phyloP scores from a whole-genome alignment of 805 yeast species.

The Torulaspora gathmanii region DNA sequence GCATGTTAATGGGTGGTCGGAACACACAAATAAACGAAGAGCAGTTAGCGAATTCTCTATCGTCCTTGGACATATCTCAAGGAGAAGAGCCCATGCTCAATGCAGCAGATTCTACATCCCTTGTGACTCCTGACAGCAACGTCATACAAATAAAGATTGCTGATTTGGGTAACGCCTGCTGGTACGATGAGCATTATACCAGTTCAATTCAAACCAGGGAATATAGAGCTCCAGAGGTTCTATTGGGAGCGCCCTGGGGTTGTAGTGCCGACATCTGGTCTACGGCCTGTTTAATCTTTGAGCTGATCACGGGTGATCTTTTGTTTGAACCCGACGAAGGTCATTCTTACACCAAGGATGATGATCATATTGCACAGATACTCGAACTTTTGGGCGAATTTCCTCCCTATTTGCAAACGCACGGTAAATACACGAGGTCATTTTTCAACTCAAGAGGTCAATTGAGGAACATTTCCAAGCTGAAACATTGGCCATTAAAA shows the following conservation, averaged over 20 bases:
- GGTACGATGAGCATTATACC: constrained; percentile 74
- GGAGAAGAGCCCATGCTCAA: constrained; percentile 11
- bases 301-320: constrained; percentile 89
- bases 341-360: constrained; percentile 75
- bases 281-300: constrained; percentile 87
- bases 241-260: constrained; percentile 85
- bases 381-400: constrained; percentile 73
- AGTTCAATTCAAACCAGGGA: constrained; percentile 90
- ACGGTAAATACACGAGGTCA: constrained; percentile 57
- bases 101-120: constrained; percentile 23
- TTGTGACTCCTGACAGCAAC: constrained; percentile 39
- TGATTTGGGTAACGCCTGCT: constrained; percentile 90
- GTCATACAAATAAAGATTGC: constrained; percentile 80
- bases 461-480: constrained; percentile 68
- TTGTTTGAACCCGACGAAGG: constrained; percentile 83
- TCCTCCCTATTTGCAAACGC: constrained; percentile 54
- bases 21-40: constrained; percentile 18
- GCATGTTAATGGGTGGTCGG: constrained; percentile 3
- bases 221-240: constrained; percentile 85
- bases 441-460: constrained; percentile 66
- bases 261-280: constrained; percentile 95
- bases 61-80: constrained; percentile 37
- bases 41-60: constrained; percentile 36
- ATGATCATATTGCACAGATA: constrained; percentile 94
- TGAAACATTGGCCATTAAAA: constrained; percentile 85